Conservation (phyloP, 2,329 filamentous ascomycete genomes). For the Zymoseptoria crescenta region DNA sequence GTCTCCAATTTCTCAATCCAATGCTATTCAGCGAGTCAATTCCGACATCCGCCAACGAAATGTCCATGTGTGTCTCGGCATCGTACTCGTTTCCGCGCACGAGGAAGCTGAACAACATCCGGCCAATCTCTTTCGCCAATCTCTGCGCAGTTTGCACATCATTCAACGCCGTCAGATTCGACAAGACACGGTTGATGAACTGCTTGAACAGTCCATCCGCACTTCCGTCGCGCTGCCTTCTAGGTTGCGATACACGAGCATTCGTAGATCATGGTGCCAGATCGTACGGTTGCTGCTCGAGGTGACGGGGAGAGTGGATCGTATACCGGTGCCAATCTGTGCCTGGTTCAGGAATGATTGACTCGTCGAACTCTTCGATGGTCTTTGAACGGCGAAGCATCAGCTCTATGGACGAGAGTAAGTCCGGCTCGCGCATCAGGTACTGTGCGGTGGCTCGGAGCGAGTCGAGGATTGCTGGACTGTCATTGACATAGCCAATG, state of each 20-base stretch:
- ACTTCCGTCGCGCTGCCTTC: no score
- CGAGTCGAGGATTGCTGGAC: neutral
- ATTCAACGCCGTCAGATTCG: no score
- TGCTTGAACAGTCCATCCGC: no score
- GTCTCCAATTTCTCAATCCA: conserved; percentile 7
- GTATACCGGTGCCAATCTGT: neutral
- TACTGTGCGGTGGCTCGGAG: neutral
- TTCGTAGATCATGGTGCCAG: neutral
- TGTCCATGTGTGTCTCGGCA: neutral
- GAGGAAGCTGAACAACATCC: neutral
- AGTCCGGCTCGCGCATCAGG: neutral
- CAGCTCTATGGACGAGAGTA: neutral
- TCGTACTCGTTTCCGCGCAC: neutral
- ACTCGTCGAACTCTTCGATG: neutral
- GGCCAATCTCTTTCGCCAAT: neutral
- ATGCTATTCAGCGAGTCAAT: conserved; percentile 8
- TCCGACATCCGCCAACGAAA: neutral
- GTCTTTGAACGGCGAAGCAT: neutral
- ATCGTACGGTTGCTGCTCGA: neutral
- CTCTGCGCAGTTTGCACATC: neutral
- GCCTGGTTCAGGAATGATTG: no score
- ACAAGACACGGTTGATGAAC: no score
- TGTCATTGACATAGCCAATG: conserved; percentile 22
- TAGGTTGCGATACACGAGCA: neutral
- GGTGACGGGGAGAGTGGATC: neutral